Percentiles rank a stretch among this genome's conserved stretches.
Evolutionary conservation across 2,329 filamentous ascomycete genomes (phyloP).

Genomic region (Sporothrix inflata): DNA sequence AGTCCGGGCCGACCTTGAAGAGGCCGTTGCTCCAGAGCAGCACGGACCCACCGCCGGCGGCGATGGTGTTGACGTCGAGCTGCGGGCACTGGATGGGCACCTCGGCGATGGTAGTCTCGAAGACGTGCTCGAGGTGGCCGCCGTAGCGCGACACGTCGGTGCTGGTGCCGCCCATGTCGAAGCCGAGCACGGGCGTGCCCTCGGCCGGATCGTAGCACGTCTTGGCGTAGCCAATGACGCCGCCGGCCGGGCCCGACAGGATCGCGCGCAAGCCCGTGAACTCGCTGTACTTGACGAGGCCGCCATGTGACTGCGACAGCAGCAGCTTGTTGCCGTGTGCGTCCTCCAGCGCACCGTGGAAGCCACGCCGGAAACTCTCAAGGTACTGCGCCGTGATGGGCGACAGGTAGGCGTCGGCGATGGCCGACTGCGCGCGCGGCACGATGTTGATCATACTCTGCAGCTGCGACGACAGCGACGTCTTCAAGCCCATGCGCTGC

Average conservation of each 20-base stretch:
- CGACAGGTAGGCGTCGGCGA: conserved; percentile 73
- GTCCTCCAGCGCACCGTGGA: conserved; percentile 40
- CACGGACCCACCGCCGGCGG: conserved; percentile 67
- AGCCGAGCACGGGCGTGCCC: conserved; percentile 70
- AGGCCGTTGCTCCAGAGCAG: conserved; percentile 79
- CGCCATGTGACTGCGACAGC: conserved; percentile 70
- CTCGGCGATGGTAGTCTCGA: conserved; percentile 71
- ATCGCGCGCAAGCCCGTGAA: conserved; percentile 56
- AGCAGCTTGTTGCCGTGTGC: conserved; percentile 42
- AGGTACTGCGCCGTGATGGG: conserved; percentile 73
- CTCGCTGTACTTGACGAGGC: conserved; percentile 31
- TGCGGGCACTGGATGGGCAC: conserved; percentile 90
- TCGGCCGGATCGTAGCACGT: conserved; percentile 70
- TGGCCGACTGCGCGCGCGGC: conserved; percentile 62
- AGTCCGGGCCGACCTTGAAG: conserved; percentile 84
- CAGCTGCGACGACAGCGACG: conserved; percentile 11
- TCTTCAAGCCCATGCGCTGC: background rate
- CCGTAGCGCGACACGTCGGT: conserved; percentile 29
- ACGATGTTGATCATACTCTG: conserved; percentile 64
- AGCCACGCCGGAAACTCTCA: conserved; percentile 66
- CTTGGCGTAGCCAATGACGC: conserved; percentile 72
- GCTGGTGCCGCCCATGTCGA: conserved; percentile 50
- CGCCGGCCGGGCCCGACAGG: conserved; percentile 70
- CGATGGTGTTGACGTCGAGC: conserved; percentile 92
- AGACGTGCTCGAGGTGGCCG: conserved; percentile 69